Conservation (phyloP, 176 grass and related monocot genomes). For the Hyparrhenia diplandra region DNA sequence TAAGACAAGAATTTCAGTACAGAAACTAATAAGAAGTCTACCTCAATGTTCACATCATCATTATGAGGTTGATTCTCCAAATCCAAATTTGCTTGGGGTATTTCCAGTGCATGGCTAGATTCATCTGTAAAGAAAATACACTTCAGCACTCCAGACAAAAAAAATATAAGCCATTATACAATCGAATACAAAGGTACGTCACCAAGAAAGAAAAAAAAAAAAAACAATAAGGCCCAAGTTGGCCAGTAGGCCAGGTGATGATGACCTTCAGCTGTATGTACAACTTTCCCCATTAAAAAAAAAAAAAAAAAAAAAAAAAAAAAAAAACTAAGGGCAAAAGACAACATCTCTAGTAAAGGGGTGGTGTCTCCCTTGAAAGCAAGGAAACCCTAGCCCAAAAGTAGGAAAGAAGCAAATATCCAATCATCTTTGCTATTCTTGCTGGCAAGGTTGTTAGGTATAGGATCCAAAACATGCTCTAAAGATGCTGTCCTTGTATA, state of each 20-base stretch:
- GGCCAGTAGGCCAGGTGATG: neutral
- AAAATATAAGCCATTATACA: neutral
- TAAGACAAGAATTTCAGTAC: neutral
- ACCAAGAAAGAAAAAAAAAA: neutral
- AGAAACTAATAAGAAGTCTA: constrained; percentile 32
- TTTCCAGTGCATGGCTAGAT: constrained; percentile 6
- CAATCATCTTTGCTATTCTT: neutral
- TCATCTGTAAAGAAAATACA: constrained; percentile 43
- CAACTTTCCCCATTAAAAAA: neutral
- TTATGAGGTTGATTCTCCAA: constrained; percentile 30
- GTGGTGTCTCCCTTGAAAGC: neutral
- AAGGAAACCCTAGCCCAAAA: neutral
- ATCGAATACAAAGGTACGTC: neutral
- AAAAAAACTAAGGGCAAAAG: neutral
- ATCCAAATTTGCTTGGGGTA: constrained; percentile 19
- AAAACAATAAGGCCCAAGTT: constrained; percentile 6
- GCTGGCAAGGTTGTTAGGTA: neutral
- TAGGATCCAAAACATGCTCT: constrained; percentile 10
- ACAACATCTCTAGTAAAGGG: neutral
- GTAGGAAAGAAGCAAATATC: neutral
- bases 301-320: too few species aligned
- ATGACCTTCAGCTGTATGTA: neutral
- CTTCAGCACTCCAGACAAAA: constrained; percentile 18
- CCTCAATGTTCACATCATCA: constrained; percentile 38
- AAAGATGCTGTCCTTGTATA: neutral